A percentile compares a stretch with the other conserved stretches of the same genome.
These are phyloP conservation scores for Stenocarpella maydis DNA, from an alignment of 2,329 filamentous ascomycete genomes.

Conservation along the genomic window DNA sequence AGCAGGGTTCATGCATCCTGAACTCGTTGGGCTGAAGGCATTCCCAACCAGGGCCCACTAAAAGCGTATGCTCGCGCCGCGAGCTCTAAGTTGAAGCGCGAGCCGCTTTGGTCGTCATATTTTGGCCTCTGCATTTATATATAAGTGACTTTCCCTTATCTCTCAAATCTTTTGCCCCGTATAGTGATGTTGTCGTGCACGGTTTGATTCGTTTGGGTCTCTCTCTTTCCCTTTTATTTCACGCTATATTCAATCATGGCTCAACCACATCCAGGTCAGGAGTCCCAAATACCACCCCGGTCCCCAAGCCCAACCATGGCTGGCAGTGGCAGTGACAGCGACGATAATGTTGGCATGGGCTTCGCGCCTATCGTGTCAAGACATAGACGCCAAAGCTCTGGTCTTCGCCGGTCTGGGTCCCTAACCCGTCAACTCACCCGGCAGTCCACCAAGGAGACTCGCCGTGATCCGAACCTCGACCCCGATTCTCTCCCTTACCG, in stretches of 20 bases:
- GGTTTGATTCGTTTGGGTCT: not conserved
- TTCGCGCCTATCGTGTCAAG: slow-evolving; percentile 26
- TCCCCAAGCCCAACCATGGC: slow-evolving; percentile 26
- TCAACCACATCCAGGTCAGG: slow-evolving; percentile 8
- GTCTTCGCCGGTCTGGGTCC: slow-evolving; percentile 29
- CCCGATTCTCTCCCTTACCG: slow-evolving; percentile 69
- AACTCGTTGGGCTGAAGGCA: slow-evolving; percentile 23
- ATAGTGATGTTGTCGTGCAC: not conserved
- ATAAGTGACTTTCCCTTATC: slow-evolving; percentile 25
- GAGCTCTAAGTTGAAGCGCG: slow-evolving; percentile 24
- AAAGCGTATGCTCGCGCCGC: slow-evolving; percentile 21
- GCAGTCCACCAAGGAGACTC: slow-evolving; percentile 46
- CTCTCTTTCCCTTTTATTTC: not conserved
- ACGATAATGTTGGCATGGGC: slow-evolving; percentile 2
- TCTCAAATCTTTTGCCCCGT: not conserved
- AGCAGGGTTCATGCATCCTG: not conserved
- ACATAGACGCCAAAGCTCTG: slow-evolving; percentile 16
- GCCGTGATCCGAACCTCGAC: slow-evolving; percentile 52
- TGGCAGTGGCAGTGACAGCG: slow-evolving; percentile 20
- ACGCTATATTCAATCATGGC: slow-evolving; percentile 13
- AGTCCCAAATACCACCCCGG: not conserved
- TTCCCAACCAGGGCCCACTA: slow-evolving; percentile 25
- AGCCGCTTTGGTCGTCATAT: not conserved
- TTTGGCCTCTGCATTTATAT: slow-evolving; percentile 6
- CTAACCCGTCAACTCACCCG: slow-evolving; percentile 29